Base-by-base conservation (phyloP, 768 basidiomycete genomes). In the Trametes cingulata region DNA sequence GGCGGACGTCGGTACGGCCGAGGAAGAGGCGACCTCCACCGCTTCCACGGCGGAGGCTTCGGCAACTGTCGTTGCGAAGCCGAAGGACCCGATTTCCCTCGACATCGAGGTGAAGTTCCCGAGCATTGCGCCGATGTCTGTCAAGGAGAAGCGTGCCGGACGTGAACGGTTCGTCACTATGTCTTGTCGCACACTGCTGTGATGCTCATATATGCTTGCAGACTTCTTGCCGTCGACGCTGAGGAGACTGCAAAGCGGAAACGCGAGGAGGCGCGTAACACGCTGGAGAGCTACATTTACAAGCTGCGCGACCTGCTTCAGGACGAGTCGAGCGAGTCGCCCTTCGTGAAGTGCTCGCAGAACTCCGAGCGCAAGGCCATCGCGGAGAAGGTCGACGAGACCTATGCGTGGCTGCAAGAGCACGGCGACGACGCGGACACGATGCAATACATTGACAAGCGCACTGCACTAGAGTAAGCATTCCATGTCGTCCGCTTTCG, bases 221-320 rank as follows among this genome's bases (percentile, higher is more conserved):
- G 95, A 71, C 78, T 99, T 12, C 84, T 88, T 13, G 85, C 86
- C 10, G 79, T 96, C 60, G 91, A 96, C 65, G 72, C 77, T 7
- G 86, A 88, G 55, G 95, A 98, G 75, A 76, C 80, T 2, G 82
- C 86, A 17, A 93, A 92, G 72, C 80, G 78, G 33, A 84, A 85
- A 53, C 86, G 86, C 33, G 95, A 95, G 68, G 97, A 98, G 72
- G 93, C 93, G 2, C 82, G 89, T 29, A 99, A 99, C 74, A 80
- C 83, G 24, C 84, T 99, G 52, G 97, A 99, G 73, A 85, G 88
- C 33, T 97, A 97, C 70, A 74, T 98, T n/a, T 99, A 99, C 77
- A 84, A 88, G 60, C 75, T 97, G 35, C 87, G 92, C 20, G 94
- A 94, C 69, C 79, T 96, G 10, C 77, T 98, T 29, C 81, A 84